These are phyloP conservation scores for Aspergillus mulundensis DNA, from an alignment of 495 filamentous ascomycete species.

Conservation along the genomic window DNA sequence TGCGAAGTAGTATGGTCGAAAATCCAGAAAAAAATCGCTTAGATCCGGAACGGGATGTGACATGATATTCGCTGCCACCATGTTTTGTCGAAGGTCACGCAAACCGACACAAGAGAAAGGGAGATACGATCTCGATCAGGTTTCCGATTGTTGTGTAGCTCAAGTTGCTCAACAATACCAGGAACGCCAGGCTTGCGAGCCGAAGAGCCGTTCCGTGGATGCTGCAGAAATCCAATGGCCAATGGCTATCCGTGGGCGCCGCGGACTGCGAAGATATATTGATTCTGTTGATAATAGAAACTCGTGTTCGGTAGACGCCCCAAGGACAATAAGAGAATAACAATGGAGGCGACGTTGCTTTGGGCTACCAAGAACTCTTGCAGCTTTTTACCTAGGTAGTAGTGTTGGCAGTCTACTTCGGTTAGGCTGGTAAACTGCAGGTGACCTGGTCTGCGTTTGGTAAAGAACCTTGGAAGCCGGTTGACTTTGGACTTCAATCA, in stretches of 20 bases:
- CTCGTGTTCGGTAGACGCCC: neutral
- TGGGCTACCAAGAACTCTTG: too few relatives aligned
- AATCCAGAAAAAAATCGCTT: neutral
- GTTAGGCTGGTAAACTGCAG: too few relatives aligned
- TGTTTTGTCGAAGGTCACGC: neutral
- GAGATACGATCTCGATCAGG: neutral
- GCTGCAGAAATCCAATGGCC: neutral
- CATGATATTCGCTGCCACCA: neutral
- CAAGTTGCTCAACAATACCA: slow-evolving; percentile 1
- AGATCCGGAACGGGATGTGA: neutral
- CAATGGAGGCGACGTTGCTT: neutral
- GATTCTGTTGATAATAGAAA: neutral
- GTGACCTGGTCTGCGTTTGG: too few relatives aligned
- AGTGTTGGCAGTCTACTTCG: too few relatives aligned
- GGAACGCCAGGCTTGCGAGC: neutral
- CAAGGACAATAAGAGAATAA: neutral
- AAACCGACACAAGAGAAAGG: neutral
- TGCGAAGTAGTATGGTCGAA: neutral
- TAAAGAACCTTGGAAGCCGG: too few relatives aligned
- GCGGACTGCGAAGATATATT: neutral
- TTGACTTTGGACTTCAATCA: too few relatives aligned
- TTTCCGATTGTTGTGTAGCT: slow-evolving; percentile 1
- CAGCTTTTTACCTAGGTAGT: too few relatives aligned
- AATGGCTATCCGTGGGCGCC: neutral
- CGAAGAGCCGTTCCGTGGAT: slow-evolving; percentile 2